phyloP scores from a whole-genome alignment of 2,329 filamentous ascomycete species.

The Hortaea sp. region DNA sequence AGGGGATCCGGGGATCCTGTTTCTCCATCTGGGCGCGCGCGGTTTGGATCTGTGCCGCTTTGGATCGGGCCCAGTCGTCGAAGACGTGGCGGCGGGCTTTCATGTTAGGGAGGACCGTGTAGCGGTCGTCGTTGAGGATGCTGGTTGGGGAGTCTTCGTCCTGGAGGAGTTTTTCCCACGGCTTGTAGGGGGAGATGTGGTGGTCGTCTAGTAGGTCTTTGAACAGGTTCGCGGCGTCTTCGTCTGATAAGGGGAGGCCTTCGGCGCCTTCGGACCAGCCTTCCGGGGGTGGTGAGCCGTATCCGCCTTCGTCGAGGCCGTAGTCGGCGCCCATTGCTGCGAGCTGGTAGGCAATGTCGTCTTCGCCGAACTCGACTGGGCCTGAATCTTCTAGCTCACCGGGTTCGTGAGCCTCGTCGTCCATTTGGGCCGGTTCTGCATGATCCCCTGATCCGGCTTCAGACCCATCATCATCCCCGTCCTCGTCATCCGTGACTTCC shows the following conservation, averaged over 20 bases:
- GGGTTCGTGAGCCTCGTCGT: constrained; percentile 30
- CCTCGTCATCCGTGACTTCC: constrained; percentile 55
- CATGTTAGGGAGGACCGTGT: constrained; percentile 73
- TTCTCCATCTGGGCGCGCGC: constrained; percentile 66
- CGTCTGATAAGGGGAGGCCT: constrained; percentile 58
- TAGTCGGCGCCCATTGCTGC: constrained; percentile 84
- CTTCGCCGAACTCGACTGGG: constrained; percentile 76
- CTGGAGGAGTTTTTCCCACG: constrained; percentile 84
- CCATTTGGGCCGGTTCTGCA: not conserved
- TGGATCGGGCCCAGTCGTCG: constrained; percentile 71
- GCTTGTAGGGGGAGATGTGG: constrained; percentile 72
- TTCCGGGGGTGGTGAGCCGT: constrained; percentile 60
- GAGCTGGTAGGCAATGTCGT: constrained; percentile 87
- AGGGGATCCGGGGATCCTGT: constrained; percentile 72
- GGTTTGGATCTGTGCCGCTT: constrained; percentile 62
- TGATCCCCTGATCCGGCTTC: not conserved
- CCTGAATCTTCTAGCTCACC: constrained; percentile 52
- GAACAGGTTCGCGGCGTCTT: constrained; percentile 70
- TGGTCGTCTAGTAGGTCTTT: constrained; percentile 77
- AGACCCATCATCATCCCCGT: constrained; percentile 33
- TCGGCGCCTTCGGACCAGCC: constrained; percentile 57
- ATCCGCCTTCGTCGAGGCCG: constrained; percentile 65
- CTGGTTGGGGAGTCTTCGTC: constrained; percentile 47
- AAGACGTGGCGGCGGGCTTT: constrained; percentile 72
- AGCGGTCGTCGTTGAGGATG: constrained; percentile 76